These are phyloP conservation scores for Hypoxylon fuscum DNA, from an alignment of 495 filamentous ascomycete genomes.

Conservation along the genomic window DNA sequence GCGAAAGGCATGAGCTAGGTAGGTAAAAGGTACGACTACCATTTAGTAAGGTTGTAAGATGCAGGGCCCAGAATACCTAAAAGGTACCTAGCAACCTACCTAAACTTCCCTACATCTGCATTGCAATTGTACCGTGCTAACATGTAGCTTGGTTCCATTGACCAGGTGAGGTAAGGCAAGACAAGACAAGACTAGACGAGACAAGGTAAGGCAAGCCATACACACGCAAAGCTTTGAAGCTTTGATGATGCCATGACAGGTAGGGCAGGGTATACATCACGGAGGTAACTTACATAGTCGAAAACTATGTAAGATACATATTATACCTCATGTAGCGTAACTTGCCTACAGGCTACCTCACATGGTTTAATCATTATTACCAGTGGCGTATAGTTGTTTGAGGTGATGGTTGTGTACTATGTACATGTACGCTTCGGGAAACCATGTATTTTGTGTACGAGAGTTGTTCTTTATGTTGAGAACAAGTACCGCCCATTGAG, in stretches of 20 bases:
- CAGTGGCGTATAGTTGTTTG: constrained; percentile 9
- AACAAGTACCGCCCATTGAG: neutral
- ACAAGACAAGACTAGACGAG: constrained; percentile 4
- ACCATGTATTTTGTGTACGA: constrained; percentile 1
- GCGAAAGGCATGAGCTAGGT: constrained; percentile 38
- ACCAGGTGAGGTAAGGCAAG: constrained; percentile 36
- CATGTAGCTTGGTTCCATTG: constrained; percentile 24
- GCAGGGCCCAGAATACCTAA: constrained; percentile 37
- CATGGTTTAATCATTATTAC: constrained; percentile 19
- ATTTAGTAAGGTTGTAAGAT: constrained; percentile 41
- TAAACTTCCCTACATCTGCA: neutral
- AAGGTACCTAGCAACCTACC: constrained; percentile 29
- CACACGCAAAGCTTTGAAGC: constrained; percentile 10
- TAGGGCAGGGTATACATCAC: neutral
- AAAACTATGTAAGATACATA: neutral
- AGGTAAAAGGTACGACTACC: constrained; percentile 28
- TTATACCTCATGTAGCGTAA: neutral
- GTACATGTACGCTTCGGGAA: constrained; percentile 14
- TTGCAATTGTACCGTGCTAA: neutral
- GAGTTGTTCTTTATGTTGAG: neutral
- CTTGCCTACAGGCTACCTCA: neutral
- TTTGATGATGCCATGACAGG: neutral
- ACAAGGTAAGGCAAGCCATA: constrained; percentile 33
- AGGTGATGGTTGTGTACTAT: constrained; percentile 8
- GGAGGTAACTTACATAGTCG: neutral